These are phyloP conservation scores for Licmophora abbreviata DNA, from an alignment of 108 stramenopile genomes.

Conservation along the genomic window DNA sequence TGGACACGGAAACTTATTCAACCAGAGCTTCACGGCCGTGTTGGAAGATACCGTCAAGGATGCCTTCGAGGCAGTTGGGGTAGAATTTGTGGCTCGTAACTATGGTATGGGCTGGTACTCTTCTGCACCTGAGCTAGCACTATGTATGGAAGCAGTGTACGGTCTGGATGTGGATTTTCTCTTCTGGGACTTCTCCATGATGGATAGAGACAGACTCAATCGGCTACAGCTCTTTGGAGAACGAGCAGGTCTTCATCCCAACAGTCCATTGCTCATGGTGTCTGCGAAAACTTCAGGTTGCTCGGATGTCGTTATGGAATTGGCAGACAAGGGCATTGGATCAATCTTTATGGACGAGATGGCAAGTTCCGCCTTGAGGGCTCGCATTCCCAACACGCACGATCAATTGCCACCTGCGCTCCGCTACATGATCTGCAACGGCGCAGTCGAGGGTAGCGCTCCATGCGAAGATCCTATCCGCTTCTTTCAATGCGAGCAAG, in stretches of 20 bases:
- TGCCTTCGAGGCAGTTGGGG: conserved; percentile 20
- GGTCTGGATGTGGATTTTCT: conserved; percentile 29
- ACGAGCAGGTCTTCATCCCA: conserved; percentile 1
- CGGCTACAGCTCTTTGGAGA: not conserved
- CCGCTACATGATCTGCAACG: conserved; percentile 10
- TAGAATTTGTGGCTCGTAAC: conserved; percentile 26
- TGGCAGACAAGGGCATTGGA: conserved; percentile 2
- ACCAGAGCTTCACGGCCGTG: conserved; percentile 56
- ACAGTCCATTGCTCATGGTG: not conserved
- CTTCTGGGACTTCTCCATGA: conserved; percentile 10
- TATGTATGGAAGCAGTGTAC: conserved; percentile 31
- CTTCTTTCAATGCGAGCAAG: conserved; percentile 22
- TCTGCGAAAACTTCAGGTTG: not conserved
- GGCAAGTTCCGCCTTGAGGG: not conserved
- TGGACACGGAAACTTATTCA: conserved; percentile 69
- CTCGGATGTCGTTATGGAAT: not conserved
- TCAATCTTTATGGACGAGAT: conserved; percentile 2
- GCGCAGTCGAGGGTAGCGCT: conserved; percentile 15
- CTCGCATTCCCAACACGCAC: not conserved
- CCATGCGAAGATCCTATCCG: conserved; percentile 25
- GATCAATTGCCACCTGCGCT: not conserved
- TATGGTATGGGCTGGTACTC: conserved; percentile 24
- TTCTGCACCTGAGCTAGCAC: conserved; percentile 22
- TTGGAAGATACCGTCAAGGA: conserved; percentile 30
- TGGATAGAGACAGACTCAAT: not conserved